These are phyloP conservation scores for Penicillium palitans DNA, from an alignment of 2,329 filamentous ascomycete species.

Conservation along the genomic window DNA sequence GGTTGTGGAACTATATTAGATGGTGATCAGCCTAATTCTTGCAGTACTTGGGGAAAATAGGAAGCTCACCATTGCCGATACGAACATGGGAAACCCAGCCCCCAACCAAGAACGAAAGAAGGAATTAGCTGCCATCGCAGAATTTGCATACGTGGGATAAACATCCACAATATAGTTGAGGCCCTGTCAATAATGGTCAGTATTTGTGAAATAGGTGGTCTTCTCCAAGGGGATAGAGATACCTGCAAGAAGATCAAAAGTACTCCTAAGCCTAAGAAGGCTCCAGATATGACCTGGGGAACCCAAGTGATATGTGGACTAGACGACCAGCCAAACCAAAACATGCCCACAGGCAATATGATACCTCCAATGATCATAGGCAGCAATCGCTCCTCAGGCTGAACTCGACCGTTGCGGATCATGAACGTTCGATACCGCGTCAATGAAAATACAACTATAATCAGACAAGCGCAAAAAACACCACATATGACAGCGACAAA, in stretches of 20 bases:
- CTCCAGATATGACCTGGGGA: slow-evolving; percentile 36
- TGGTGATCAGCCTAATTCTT: background rate
- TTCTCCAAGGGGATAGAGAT: background rate
- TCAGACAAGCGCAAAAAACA: slow-evolving; percentile 35
- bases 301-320: slow-evolving; percentile 45
- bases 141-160: slow-evolving; percentile 35
- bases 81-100: slow-evolving; percentile 34
- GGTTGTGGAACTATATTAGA: slow-evolving; percentile 25
- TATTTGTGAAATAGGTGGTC: too few species aligned
- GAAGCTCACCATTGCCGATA: slow-evolving; percentile 18
- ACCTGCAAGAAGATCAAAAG: slow-evolving; percentile 8
- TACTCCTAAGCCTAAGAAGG: slow-evolving; percentile 29
- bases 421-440: slow-evolving; percentile 32
- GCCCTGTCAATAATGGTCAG: slow-evolving; percentile 9
- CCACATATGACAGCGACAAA: slow-evolving; percentile 50
- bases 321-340: slow-evolving; percentile 51
- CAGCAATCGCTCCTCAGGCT: slow-evolving; percentile 47
- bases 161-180: slow-evolving; percentile 39
- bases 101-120: slow-evolving; percentile 32
- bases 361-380: slow-evolving; percentile 48
- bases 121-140: slow-evolving; percentile 36
- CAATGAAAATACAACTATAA: slow-evolving; percentile 36
- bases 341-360: slow-evolving; percentile 45
- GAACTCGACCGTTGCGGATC: slow-evolving; percentile 17
- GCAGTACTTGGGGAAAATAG: background rate